A percentile compares a stretch with the other conserved stretches of the same genome.
Evolutionary conservation across 179 eudicot genomes (phyloP).

Genomic region (Silene noctiflora): DNA sequence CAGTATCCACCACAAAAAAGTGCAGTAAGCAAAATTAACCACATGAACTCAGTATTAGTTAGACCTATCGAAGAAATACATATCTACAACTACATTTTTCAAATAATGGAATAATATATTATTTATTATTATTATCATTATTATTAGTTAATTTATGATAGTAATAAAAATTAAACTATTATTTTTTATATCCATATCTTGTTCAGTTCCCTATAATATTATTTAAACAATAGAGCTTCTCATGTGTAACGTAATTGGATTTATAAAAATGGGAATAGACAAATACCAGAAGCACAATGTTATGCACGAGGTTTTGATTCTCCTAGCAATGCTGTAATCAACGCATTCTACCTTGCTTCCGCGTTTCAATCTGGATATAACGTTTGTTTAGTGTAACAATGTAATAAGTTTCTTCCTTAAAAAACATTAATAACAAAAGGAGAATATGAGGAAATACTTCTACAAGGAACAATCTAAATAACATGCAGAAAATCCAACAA

Average conservation of each 20-base stretch:
- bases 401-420: background rate
- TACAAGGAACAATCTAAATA: background rate
- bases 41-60: conserved; percentile 5
- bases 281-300: background rate
- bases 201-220: background rate
- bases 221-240: background rate
- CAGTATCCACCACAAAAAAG: background rate
- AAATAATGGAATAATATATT: background rate
- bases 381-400: background rate
- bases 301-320: conserved; percentile 2
- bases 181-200: background rate
- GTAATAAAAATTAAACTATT: background rate
- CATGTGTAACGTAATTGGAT: background rate
- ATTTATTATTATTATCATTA: no score
- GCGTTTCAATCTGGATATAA: background rate
- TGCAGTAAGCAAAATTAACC: background rate
- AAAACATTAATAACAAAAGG: background rate
- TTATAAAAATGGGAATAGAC: background rate
- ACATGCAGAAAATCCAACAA: background rate
- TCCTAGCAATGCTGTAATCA: background rate
- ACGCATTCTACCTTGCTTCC: background rate
- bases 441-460: background rate
- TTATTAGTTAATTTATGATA: no score
- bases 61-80: background rate
- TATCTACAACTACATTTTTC: background rate